Base-by-base conservation (phyloP, 108 stramenopile genomes). In the Cyclotella atomus region DNA sequence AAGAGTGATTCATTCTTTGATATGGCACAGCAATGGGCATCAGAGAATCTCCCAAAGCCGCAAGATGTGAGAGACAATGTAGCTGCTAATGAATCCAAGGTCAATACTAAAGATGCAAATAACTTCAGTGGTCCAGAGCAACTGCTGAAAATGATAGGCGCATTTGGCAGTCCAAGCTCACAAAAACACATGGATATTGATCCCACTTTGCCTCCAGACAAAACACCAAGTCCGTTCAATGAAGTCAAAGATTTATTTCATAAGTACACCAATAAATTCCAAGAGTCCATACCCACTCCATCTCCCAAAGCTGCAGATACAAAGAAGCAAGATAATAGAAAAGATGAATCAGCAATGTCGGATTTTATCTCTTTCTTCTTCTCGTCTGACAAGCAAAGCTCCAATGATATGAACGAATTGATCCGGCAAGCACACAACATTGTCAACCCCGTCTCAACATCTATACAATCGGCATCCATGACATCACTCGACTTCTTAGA, bases 21-120 rank as follows among this genome's bases (percentile, higher is more conserved):
- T 49, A 59, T 65, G 77, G 77, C 70, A 55, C 77, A 77, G 29
- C 77, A 77, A 23, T 77, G 69, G 77, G 76, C 62, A 24, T 17
- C 19, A 20, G 73, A 75, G 33, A 65, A 65, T 24, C 30, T 66
- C 45, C 35, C 43, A 16, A 65, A 55, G 20, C 28, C 43, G 23
- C 43, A 10, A 29, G 50, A 63, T 35, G 12, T 20, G 27, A 12
- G 23, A 0, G 28, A 35, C 43, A 45, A 19, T 5, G 6, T 33
- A 1, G 23, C 60, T 33, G 47, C 20, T 50, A 24, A 32, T 17
- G 56, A 57, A 23, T 1, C 33, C 17, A 59, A 56, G 12, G 52
- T 20, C 12, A 35, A 44, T 43, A 6, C 36, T 43, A 2, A 19
- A 61, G 36, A 41, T 20, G 10, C 35, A 20, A 61, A 5, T 24